Evolutionary conservation across 257 asterid genomes (phyloP).

Genomic region (Salvia rosmarinus): DNA sequence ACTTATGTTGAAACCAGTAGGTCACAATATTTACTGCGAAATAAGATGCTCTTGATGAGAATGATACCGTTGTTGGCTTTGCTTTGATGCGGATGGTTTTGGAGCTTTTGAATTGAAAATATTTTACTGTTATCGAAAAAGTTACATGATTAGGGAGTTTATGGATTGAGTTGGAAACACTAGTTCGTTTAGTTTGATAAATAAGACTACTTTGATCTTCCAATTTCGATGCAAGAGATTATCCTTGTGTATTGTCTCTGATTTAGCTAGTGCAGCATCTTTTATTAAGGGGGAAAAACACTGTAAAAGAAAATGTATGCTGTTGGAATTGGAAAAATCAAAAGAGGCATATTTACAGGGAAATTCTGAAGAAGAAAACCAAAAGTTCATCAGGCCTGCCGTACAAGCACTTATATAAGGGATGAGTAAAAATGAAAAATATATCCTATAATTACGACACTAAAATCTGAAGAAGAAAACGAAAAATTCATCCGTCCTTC

Average conservation of each 20-base stretch:
- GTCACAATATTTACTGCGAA: not conserved
- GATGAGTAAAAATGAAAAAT: not conserved
- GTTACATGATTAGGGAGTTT: not conserved
- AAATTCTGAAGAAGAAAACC: not conserved
- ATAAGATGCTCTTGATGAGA: constrained; percentile 12
- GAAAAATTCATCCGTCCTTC: not conserved
- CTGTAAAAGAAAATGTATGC: not conserved
- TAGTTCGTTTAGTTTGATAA: constrained; percentile 3
- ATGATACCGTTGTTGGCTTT: constrained; percentile 31
- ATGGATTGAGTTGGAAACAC: not conserved
- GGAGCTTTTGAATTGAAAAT: not conserved
- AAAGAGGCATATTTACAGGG: not conserved
- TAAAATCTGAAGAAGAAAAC: not conserved
- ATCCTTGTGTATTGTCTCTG: constrained; percentile 12
- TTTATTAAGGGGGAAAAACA: not conserved
- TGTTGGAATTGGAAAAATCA: not conserved
- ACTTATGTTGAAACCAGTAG: constrained; percentile 4
- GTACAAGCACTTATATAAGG: not conserved
- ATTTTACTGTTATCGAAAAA: not conserved
- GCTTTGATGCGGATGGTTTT: too few relatives aligned
- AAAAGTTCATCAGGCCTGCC: not conserved
- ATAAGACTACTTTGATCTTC: not conserved
- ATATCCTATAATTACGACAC: not conserved
- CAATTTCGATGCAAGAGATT: constrained; percentile 15
- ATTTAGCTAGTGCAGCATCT: constrained; percentile 19